phyloP scores from a whole-genome alignment of 192 early-diverging fungal genomes.

The Spinellus fusiger region DNA sequence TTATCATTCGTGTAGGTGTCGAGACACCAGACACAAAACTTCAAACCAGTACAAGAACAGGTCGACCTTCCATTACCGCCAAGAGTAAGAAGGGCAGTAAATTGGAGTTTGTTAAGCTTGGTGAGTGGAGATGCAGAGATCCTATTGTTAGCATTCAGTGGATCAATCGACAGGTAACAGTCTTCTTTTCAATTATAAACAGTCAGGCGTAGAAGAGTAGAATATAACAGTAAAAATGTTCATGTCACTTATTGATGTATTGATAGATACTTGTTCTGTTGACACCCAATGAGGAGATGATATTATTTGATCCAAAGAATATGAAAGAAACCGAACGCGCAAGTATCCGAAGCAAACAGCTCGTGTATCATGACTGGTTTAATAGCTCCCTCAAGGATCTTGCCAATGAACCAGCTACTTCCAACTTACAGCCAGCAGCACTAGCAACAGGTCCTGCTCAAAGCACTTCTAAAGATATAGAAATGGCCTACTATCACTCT shows the following conservation, averaged over 20 bases:
- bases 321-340: conserved; percentile 45
- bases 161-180: conserved; percentile 48
- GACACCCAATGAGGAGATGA: conserved; percentile 50
- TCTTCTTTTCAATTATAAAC: not conserved
- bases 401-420: conserved; percentile 7
- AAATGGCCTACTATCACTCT: conserved; percentile 51
- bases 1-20: conserved; percentile 40
- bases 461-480: conserved; percentile 7
- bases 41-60: not conserved
- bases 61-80: not conserved
- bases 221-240: not conserved
- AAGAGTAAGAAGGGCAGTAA: conserved; percentile 17
- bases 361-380: conserved; percentile 55
- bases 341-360: conserved; percentile 38
- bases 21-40: conserved; percentile 3
- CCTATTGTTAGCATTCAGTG: conserved; percentile 56
- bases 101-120: conserved; percentile 43
- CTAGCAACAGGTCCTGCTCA: not conserved
- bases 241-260: too few relatives aligned
- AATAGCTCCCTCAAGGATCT: conserved; percentile 35
- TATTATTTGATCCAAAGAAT: conserved; percentile 50
- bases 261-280: conserved; percentile 52
- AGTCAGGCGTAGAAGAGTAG: not conserved
- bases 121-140: conserved; percentile 46
- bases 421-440: conserved; percentile 4